Base-by-base conservation (phyloP, 257 asterid genomes). In the Capsicum pubescens region DNA sequence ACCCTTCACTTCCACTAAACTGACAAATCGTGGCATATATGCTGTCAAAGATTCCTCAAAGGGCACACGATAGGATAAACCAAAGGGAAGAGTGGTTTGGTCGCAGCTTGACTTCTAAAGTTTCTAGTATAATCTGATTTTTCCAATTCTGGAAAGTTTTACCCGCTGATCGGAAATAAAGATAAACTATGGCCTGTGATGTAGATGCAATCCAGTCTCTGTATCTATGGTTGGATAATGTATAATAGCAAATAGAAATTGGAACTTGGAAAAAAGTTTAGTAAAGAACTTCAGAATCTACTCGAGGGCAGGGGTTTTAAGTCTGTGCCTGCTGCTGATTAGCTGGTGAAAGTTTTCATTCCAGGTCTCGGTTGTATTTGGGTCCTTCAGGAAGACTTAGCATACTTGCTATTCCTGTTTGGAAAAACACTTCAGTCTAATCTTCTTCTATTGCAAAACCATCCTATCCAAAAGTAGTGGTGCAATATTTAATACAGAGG, bases 1-100 rank as follows among this genome's bases (percentile, higher is more conserved):
- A 69, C 55, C 56, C 78, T 69, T 69, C 55, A 42, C 21, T 69
- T 69, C 78, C 78, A 69, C 55, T 69, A 69, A 4, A 15, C 35
- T 7, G 26, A 42, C 6, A 69, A 3, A 7, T 42, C 36, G 35
- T 69, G 78, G 32, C 35, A 69, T 42, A 39, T 69, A 69, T 15
- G 55, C 15, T 69, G 55, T 69, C 35, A 69, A 15, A 42, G 55
- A 14, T 74, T 46, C 61, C 60, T 48, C 61, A 74, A 21, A 50
- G 80, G 12, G 13, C 77, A 15, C 77, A 68, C 54, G 3, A 68
- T 3, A 13, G 52, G n/a, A 21, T 67, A 68, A 35, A 15, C 21
- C 13, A 68, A 68, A 19, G 10, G 76, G 36, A 36, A 68, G 54
- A 68, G 54, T 68, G 52, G 4, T 39, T 68, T 68, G 26, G 26